Percentiles rank a stretch among this genome's conserved stretches.
Conservation (phyloP, 2,329 filamentous ascomycete genomes). For the Pseudogymnoascus sp. region DNA sequence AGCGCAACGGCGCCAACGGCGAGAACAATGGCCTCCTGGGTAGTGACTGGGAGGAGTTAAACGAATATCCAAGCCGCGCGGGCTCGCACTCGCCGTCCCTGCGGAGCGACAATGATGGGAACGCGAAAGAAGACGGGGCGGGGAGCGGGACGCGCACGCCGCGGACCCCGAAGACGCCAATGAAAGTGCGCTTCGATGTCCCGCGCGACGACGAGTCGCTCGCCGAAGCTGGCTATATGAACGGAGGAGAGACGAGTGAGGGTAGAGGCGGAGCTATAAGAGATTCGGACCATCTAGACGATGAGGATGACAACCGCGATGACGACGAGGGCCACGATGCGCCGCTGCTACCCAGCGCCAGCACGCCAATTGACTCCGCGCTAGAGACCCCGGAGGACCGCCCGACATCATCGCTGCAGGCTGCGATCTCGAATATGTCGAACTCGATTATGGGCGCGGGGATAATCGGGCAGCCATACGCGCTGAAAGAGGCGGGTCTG, state of each 20-base stretch:
- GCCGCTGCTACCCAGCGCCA: slow-evolving; percentile 7
- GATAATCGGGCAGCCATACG: slow-evolving; percentile 84
- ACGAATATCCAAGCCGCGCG: background rate
- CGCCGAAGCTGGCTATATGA: slow-evolving; percentile 43
- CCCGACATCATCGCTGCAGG: slow-evolving; percentile 76
- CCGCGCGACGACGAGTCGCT: slow-evolving; percentile 90
- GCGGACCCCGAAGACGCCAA: slow-evolving; percentile 27
- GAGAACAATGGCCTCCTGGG: slow-evolving; percentile 3
- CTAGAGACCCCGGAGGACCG: slow-evolving; percentile 41
- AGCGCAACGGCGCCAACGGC: background rate
- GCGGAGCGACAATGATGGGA: background rate
- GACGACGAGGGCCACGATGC: slow-evolving; percentile 31
- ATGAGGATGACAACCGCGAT: background rate
- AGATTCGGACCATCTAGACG: background rate
- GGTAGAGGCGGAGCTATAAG: slow-evolving; percentile 3
- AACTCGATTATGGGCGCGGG: slow-evolving; percentile 88
- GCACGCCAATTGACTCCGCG: slow-evolving; percentile 35
- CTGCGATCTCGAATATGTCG: slow-evolving; percentile 99
- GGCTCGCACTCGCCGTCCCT: background rate
- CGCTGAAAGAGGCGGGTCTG: slow-evolving; percentile 87
- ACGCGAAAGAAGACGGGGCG: background rate
- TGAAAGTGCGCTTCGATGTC: slow-evolving; percentile 92
- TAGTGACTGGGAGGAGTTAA: slow-evolving; percentile 1
- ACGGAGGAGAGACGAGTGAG: background rate
- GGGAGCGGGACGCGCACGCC: slow-evolving; percentile 9